Conservation (phyloP, 169 alveolate genomes). For the Eimeria falciformis region DNA sequence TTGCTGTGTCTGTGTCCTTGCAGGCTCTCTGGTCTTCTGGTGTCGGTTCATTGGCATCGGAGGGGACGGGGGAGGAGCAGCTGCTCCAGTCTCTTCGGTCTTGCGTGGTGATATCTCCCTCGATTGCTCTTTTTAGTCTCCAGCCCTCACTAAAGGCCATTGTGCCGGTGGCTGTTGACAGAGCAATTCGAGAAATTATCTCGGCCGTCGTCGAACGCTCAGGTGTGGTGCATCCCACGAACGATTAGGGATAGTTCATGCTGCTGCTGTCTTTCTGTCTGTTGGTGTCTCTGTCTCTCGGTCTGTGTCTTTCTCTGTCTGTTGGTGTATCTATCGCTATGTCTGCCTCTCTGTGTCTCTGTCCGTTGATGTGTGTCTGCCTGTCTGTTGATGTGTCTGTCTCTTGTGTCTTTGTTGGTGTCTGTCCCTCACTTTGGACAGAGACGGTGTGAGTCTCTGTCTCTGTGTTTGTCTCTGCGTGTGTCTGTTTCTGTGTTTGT, state of each 20-base stretch:
- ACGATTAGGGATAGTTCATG: too few species aligned
- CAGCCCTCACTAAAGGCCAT: slow-evolving; percentile 88
- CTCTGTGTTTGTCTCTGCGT: too few species aligned
- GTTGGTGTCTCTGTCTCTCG: slow-evolving; percentile 27
- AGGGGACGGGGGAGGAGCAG: slow-evolving; percentile 8
- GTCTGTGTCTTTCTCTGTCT: background rate
- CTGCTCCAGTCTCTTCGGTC: slow-evolving; percentile 80
- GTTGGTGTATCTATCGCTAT: slow-evolving; percentile 82
- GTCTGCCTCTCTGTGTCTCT: background rate
- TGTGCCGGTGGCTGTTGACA: slow-evolving; percentile 96
- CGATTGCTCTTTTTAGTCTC: slow-evolving; percentile 91
- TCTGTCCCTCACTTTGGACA: too few species aligned
- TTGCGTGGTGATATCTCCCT: slow-evolving; percentile 89
- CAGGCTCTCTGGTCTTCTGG: background rate
- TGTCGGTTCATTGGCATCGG: background rate
- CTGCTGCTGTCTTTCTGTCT: background rate
- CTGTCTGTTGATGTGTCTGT: background rate
- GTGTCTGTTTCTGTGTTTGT: background rate
- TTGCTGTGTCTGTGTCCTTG: background rate
- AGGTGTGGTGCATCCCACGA: slow-evolving; percentile 70
- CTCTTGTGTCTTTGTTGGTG: background rate
- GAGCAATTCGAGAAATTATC: slow-evolving; percentile 96
- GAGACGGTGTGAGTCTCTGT: too few species aligned
- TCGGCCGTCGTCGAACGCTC: slow-evolving; percentile 89
- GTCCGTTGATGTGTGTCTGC: background rate